Evolutionary conservation across 2,329 filamentous ascomycete species (phyloP), one percentile per base, ranked within the genome.

Genomic region (Bipolaris cookei): DNA sequence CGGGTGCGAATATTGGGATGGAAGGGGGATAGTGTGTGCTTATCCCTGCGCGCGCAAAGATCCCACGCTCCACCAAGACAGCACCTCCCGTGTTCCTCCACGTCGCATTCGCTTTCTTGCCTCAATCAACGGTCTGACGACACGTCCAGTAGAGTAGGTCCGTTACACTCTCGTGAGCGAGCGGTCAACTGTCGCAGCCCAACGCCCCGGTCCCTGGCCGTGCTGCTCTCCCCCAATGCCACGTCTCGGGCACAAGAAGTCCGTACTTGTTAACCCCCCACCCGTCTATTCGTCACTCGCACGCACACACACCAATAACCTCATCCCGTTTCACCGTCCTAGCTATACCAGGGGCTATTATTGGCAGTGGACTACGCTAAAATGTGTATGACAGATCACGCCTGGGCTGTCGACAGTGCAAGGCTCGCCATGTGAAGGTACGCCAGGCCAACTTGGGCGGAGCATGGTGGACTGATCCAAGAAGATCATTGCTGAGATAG

Each of bases 341-440:
- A 20, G 10, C 14, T 35, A 48, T 34, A 23, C 20, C 38, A 51
- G 34, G 39, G 35, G n/a, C 43, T 30, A 16, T 34, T 25, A n/a
- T 38, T 42, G n/a, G 53, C 30, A 38, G 10, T 18, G 13, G 43
- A 41, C 43, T 48, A 44, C 56, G 51, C 35, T 28, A 25, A 32
- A 23, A 23, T 35, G n/a, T 37, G 13, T 43, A 37, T 43, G 51
- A 23, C 28, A 66, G 63, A 44, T 68, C 65, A 39, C 61, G 65
- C 49, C 48, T 68, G 37, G 74, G 74, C 41, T 77, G 74, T 54
- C 59, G 67, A 44, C 73, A 75, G 57, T 77, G 74, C 59, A 77
- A 77, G 61, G 65, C 67, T 47, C 68, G 74, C 47, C 74, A 76
- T 58, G 74, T 77, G 11, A 77, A 77, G 65, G 74, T 76, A 61